These are phyloP conservation scores for Diaporthe citriasiana DNA, from an alignment of 2,329 filamentous ascomycete genomes.

Conservation along the genomic window DNA sequence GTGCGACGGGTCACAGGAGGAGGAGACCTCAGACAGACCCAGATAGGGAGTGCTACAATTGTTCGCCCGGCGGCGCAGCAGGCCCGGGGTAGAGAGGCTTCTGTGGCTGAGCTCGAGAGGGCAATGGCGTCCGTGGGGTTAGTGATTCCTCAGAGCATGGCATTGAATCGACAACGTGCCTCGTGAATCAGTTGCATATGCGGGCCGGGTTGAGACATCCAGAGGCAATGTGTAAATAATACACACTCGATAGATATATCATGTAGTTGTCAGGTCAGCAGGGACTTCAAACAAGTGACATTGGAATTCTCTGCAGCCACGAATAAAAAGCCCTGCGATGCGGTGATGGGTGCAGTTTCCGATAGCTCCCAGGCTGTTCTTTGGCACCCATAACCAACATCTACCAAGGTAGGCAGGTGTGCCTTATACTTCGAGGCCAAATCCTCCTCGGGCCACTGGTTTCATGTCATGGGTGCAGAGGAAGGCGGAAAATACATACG, in stretches of 20 bases:
- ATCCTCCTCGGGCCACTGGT: not conserved
- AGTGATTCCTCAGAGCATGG: no score
- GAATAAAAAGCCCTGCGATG: not conserved
- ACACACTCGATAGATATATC: not conserved
- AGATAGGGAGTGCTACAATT: not conserved
- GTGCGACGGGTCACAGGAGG: not conserved
- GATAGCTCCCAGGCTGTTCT: not conserved
- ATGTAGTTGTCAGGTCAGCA: not conserved
- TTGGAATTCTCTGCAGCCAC: not conserved
- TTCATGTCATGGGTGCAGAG: not conserved
- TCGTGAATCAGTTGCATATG: no score
- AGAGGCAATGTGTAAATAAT: not conserved
- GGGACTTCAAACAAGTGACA: not conserved
- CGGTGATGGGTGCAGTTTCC: not conserved
- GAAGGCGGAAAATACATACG: no score
- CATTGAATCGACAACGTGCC: rapidly evolving
- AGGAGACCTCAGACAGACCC: not conserved
- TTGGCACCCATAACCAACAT: not conserved
- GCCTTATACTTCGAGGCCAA: not conserved
- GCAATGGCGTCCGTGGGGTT: not conserved
- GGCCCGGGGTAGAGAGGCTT: not conserved
- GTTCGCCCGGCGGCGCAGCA: not conserved
- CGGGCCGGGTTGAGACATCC: no score
- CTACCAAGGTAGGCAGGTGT: not conserved
- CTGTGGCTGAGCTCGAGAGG: not conserved